Evolutionary conservation across 2,329 filamentous ascomycete genomes (phyloP).

Genomic region (Phaeoacremonium minimum): DNA sequence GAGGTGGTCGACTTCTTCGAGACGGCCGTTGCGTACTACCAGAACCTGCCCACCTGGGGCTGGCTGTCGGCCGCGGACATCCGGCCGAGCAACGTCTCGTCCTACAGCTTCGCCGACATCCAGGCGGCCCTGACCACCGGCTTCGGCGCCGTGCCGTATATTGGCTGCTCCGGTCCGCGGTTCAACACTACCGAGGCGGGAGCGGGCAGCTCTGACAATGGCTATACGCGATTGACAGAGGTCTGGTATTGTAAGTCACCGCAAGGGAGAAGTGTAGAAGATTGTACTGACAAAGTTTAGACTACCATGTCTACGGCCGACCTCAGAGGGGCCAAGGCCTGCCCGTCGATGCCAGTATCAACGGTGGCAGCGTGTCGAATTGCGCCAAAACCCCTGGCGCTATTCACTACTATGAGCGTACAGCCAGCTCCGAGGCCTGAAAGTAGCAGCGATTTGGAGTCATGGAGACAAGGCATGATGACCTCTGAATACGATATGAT

Average conservation of each 20-base stretch:
- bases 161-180: constrained; percentile 56
- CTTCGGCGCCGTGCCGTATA: constrained; percentile 52
- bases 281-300: background rate
- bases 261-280: background rate
- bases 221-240: constrained; percentile 54
- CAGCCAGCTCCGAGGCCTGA: constrained; percentile 27
- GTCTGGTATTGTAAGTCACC: constrained; percentile 52
- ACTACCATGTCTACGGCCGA: constrained; percentile 54
- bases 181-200: constrained; percentile 59
- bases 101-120: constrained; percentile 49
- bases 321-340: constrained; percentile 47
- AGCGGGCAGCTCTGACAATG: constrained; percentile 47
- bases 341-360: constrained; percentile 35
- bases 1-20: constrained; percentile 62
- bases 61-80: constrained; percentile 55
- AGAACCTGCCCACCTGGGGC: constrained; percentile 51
- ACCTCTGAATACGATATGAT: no score
- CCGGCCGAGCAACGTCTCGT: constrained; percentile 52
- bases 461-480: no score
- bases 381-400: constrained; percentile 51
- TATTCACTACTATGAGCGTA: constrained; percentile 50
- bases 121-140: constrained; percentile 42
- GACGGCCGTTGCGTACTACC: constrained; percentile 54
- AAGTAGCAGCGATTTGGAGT: no score
- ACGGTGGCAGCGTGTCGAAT: constrained; percentile 44